Base-by-base conservation (phyloP, 179 eudicot species). In the Vitellaria paradoxa region DNA sequence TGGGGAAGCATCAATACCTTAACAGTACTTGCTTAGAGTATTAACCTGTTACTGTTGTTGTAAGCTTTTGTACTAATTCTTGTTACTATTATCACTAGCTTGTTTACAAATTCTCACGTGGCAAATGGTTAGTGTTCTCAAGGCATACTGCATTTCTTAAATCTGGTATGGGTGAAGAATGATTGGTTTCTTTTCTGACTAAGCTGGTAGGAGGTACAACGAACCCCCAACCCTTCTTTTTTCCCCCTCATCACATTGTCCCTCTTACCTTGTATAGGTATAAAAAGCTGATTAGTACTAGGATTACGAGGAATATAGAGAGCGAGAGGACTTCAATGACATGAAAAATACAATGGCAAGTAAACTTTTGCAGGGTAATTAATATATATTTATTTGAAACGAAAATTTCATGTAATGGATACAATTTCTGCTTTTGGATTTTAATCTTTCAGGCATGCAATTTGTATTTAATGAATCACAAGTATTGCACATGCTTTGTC, bases 61-160 rank as follows among this genome's bases (percentile, higher is more conserved):
- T 70, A 26, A 26, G 3, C 46, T 26, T 10, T 14, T 53, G 37
- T 53, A 53, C 14, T 53, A 53, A 30, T 30, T 30, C 37, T 30
- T 53, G 15, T 15, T 53, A 15, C 14, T 53, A 23, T 59, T 59
- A 6, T 59, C 63, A 59, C n/a, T 1, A 30, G 37, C 21, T n/a
- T 7, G 65, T 72, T 70, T 18, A 11, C 15, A 13, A 40, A 72
- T 9, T 72, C 49, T 37, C 40, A 8, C 13, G 49, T 59, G 6
- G 50, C n/a, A 30, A 6, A 6, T 71, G 23, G n/a, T n/a, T 4
- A 37, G 49, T 61, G 67, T 6, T 77, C 80, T 65, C 66, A 40
- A 60, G 69, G 52, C 49, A 26, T 72, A 11, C 65, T 56, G 21
- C 40, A 21, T 40, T 30, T 55, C 30, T 37, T 72, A 59, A 72